Percentiles rank a stretch among this genome's conserved stretches.
Evolutionary conservation across 2,329 filamentous ascomycete species (phyloP).

Genomic region (Cladosporium cucumerinum): DNA sequence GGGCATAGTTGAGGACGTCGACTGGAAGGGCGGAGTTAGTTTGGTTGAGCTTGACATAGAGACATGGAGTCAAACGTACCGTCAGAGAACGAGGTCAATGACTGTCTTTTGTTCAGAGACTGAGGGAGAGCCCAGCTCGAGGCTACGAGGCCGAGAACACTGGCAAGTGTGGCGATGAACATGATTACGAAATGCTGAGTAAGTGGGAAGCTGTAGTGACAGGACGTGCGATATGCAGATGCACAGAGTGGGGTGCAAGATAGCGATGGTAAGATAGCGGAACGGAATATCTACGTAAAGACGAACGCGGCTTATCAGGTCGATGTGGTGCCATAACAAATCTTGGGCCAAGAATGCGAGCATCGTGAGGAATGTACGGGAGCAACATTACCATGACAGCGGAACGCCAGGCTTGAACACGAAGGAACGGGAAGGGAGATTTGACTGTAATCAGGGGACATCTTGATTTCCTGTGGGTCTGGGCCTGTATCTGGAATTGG

Average conservation of each 20-base stretch:
- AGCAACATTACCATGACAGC: not conserved
- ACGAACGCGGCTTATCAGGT: not conserved
- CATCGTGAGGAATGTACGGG: not conserved
- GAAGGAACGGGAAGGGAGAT: not conserved
- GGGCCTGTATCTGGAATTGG: conserved; percentile 6
- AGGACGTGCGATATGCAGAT: conserved; percentile 3
- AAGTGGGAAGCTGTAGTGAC: not conserved
- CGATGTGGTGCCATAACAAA: conserved; percentile 9
- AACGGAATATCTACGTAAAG: not conserved
- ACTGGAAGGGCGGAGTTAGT: conserved; percentile 8
- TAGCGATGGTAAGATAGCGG: not conserved
- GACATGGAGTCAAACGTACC: not conserved
- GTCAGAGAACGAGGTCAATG: conserved; percentile 1
- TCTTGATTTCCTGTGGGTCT: not conserved
- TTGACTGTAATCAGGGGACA: not conserved
- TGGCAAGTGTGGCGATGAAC: not conserved
- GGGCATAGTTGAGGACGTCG: conserved; percentile 43
- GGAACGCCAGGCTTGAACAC: not conserved
- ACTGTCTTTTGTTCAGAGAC: conserved; percentile 5
- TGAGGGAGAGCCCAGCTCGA: conserved; percentile 1
- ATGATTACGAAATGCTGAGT: not conserved
- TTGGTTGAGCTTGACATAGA: not conserved
- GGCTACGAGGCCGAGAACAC: not conserved
- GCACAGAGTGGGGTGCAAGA: not conserved
- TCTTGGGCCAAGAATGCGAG: conserved; percentile 5